Base-by-base conservation (phyloP, 2,329 filamentous ascomycete genomes). In the Chrysoporthe austroafricana region DNA sequence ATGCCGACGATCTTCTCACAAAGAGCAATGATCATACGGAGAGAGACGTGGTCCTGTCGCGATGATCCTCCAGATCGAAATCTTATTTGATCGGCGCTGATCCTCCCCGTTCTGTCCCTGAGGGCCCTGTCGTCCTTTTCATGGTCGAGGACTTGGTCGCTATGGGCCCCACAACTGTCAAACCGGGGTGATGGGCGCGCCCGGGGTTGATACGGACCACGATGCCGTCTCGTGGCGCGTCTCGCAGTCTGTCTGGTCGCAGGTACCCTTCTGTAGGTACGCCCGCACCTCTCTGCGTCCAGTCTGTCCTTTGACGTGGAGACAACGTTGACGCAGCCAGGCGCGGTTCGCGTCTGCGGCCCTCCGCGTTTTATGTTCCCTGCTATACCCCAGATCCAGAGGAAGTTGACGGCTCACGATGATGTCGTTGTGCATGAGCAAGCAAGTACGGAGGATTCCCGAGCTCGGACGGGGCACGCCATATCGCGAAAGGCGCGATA, bases 361-460 rank as follows among this genome's bases (percentile, higher is more conserved):
- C 44, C 44, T 46, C 18, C 1, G 44, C 11, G 44, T 46, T 46
- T 46, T 46, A 46, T 46, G 18, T 46, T 46, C 44, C 44, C 44
- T 46, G 44, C 18, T 11, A 14, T 5, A 14, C 13, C 13, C 44
- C 44, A 46, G 44, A 57, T 14, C 14, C 18, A 7, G 32, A 39
- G 54, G 32, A 36, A 16, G 14, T 16, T 52, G 50, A 14, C 21
- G 50, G 57, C 32, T 44, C 43, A 44, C 58, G 21, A 61, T 61
- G 58, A 61, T 61, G 58, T 61, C 58, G 58, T 61, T 46, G 16
- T 61, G 42, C 58, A 44, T 61, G 18, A 46, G 39, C 58, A 46
- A 61, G 26, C 14, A 6, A 44, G n/a, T 59, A 52, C 50, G 50
- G 50, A 52, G 11, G 13, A 2, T 21, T 13, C 32, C 50, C 50